Evolutionary conservation across 2,329 filamentous ascomycete species (phyloP).

Genomic region (Xylaria sp.): DNA sequence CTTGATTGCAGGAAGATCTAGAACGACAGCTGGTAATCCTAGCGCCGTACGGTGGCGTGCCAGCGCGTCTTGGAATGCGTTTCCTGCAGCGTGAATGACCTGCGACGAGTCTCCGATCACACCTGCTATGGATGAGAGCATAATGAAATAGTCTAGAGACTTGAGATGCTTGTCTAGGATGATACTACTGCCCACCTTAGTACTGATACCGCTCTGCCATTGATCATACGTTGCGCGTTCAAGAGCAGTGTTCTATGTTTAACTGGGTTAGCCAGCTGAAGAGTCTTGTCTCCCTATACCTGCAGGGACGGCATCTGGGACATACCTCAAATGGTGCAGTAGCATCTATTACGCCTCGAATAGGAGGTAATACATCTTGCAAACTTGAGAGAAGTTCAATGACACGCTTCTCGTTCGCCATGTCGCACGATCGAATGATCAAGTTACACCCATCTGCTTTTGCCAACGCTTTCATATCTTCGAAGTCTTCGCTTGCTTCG

Average conservation of each 20-base stretch:
- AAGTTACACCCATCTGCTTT: conserved; percentile 1
- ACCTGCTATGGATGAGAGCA: background rate
- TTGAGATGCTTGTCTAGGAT: background rate
- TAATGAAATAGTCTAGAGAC: background rate
- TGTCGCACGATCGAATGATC: background rate
- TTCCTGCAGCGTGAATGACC: background rate
- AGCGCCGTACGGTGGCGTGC: background rate
- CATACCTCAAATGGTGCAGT: background rate
- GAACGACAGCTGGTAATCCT: background rate
- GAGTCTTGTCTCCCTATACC: background rate
- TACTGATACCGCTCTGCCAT: background rate
- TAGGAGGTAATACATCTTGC: background rate
- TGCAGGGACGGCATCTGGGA: background rate
- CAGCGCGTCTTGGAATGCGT: background rate
- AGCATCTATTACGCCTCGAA: background rate
- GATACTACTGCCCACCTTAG: background rate
- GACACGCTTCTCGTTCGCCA: background rate
- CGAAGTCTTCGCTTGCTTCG: background rate
- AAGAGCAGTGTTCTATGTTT: background rate
- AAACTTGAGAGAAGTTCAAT: background rate
- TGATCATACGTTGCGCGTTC: background rate
- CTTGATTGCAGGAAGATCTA: background rate
- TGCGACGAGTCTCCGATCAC: background rate
- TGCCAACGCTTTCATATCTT: background rate
- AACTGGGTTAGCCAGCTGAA: background rate